phyloP scores from a whole-genome alignment of 768 basidiomycete species.

The Amanita phalloides region DNA sequence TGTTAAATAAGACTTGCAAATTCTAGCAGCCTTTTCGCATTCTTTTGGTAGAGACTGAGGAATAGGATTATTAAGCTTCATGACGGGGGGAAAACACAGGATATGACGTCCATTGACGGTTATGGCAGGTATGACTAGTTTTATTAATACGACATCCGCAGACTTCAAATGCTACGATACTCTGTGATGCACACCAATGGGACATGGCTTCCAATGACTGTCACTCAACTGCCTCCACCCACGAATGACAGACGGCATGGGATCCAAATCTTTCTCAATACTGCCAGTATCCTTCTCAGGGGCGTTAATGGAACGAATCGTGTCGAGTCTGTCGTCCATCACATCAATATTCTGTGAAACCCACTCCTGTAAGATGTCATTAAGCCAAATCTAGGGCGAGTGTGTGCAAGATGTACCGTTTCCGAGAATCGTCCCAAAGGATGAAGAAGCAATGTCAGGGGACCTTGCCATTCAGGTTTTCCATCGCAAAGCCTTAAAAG shows the following conservation, averaged over 20 bases:
- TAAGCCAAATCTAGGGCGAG: not conserved
- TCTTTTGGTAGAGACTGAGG: slow-evolving; percentile 67
- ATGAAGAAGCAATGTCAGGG: slow-evolving; percentile 14
- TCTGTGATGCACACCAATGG: slow-evolving; percentile 46
- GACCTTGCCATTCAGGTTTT: slow-evolving; percentile 9
- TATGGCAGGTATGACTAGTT: not conserved
- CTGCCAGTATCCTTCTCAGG: not conserved
- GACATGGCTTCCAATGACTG: slow-evolving; percentile 50
- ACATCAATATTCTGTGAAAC: slow-evolving; percentile 32
- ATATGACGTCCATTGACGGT: not conserved
- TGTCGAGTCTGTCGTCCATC: slow-evolving; percentile 44
- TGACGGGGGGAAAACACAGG: slow-evolving; percentile 9
- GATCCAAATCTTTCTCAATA: not conserved
- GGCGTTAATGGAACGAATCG: not conserved
- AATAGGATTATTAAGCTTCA: slow-evolving; percentile 39
- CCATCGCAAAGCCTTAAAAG: slow-evolving; percentile 1
- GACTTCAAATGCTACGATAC: too few relatives aligned
- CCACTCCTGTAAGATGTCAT: slow-evolving; percentile 33
- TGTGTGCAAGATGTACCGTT: slow-evolving; percentile 10
- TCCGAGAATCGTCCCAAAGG: slow-evolving; percentile 8
- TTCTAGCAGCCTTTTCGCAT: slow-evolving; percentile 80
- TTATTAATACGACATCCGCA: not conserved
- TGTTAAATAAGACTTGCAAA: slow-evolving; percentile 39
- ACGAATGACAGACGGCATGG: not conserved
- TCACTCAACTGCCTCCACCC: slow-evolving; percentile 42